Evolutionary conservation across 495 filamentous ascomycete species (phyloP).

Genomic region (Pseudotulostoma volvatum): DNA sequence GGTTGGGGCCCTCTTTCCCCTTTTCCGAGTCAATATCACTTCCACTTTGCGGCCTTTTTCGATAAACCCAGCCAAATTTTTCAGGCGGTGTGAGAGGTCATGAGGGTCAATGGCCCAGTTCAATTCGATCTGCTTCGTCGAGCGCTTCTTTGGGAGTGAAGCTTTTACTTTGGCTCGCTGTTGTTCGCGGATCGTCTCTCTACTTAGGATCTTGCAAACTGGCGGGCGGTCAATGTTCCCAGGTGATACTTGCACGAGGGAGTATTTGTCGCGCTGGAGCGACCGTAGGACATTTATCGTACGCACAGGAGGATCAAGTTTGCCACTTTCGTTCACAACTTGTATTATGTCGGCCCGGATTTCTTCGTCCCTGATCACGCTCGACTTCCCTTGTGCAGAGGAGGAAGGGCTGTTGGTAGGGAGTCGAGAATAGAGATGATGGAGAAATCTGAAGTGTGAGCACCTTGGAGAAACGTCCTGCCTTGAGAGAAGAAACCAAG

Average conservation of each 20-base stretch:
- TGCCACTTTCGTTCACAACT: constrained; percentile 34
- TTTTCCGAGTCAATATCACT: constrained; percentile 36
- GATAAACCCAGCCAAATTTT: constrained; percentile 44
- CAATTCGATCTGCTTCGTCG: constrained; percentile 57
- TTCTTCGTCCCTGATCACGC: constrained; percentile 37
- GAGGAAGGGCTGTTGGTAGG: constrained; percentile 2
- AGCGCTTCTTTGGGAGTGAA: constrained; percentile 9
- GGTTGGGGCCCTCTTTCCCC: constrained; percentile 24
- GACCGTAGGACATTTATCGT: constrained; percentile 27
- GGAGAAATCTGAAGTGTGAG: constrained; percentile 1
- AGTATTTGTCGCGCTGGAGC: constrained; percentile 33
- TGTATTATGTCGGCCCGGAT: constrained; percentile 37
- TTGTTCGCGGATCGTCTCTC: constrained; percentile 22
- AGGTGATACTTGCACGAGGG: constrained; percentile 41
- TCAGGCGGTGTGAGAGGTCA: constrained; percentile 46
- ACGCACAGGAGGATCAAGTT: constrained; percentile 28
- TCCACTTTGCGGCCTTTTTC: constrained; percentile 47
- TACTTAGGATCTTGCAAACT: constrained; percentile 51
- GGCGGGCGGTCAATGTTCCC: constrained; percentile 20
- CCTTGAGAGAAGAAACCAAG: no score
- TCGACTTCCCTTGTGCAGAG: constrained; percentile 3
- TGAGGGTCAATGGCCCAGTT: constrained; percentile 65
- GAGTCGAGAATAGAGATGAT: constrained; percentile 5
- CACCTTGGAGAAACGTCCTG: no score
- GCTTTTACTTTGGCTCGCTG: constrained; percentile 28